These are phyloP conservation scores for Euryodendron excelsum DNA, from an alignment of 148 eudicot genomes.

Conservation along the genomic window DNA sequence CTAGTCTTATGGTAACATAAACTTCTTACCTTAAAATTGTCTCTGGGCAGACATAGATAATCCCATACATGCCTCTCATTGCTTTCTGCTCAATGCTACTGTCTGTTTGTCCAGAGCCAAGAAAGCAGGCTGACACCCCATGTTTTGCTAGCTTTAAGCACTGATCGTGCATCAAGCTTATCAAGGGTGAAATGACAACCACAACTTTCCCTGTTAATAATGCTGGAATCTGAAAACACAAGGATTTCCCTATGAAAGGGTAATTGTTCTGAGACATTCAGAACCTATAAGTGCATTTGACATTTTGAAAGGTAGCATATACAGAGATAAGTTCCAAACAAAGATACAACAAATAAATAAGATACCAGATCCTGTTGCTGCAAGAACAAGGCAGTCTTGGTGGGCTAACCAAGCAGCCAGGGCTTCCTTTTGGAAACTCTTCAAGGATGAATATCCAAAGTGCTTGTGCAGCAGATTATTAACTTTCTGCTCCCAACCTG, in stretches of 20 bases:
- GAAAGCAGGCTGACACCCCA: slow-evolving; percentile 94
- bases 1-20: background rate
- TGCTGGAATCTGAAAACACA: slow-evolving; percentile 94
- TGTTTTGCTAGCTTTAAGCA: slow-evolving; percentile 84
- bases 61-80: slow-evolving; percentile 71
- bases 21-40: slow-evolving; percentile 66
- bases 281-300: background rate
- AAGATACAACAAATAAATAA: background rate
- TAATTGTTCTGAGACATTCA: background rate
- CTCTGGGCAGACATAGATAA: slow-evolving; percentile 91
- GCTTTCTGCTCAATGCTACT: slow-evolving; percentile 75
- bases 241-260: slow-evolving; percentile 73
- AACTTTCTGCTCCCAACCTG: slow-evolving; percentile 59
- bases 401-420: slow-evolving; percentile 63
- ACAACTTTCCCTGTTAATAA: slow-evolving; percentile 86
- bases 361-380: slow-evolving; percentile 97
- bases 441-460: slow-evolving; percentile 70
- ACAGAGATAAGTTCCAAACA: slow-evolving; percentile 5
- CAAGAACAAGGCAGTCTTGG: slow-evolving; percentile 87
- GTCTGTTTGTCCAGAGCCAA: slow-evolving; percentile 94
- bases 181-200: slow-evolving; percentile 87
- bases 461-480: slow-evolving; percentile 50
- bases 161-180: slow-evolving; percentile 98
- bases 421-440: slow-evolving; percentile 84
- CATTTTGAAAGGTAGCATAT: background rate